Evolutionary conservation across 768 basidiomycete genomes (phyloP), one percentile per base, ranked within the genome.

Genomic region (Chalciporus piperatus): DNA sequence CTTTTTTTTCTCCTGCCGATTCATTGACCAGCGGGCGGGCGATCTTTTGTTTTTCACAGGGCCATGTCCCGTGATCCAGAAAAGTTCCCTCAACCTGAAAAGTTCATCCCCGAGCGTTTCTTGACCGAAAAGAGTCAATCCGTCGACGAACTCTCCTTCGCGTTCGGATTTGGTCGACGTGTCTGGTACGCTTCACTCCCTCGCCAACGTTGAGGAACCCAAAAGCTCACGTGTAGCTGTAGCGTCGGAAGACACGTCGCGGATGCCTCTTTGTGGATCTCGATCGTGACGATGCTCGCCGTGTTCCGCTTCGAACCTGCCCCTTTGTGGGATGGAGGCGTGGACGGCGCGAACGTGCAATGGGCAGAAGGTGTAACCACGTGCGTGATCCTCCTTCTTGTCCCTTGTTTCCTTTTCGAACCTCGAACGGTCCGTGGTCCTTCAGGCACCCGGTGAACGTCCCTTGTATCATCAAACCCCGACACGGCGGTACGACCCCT

Each of bases 161-260:
- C 46, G 2, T 65, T 67, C 41, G 65, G 65, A 37, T 68, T 84
- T 30, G 76, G 80, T 65, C 81, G 81, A 45, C 47, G 76, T 48
- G 22, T 52, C 25, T 61, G 58, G 61, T 59, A 39, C 1, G 52
- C 4, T 35, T 0, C 22, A 11, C 7, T 20, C 11, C 17, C 7
- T 30, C 25, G 10, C 25, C 16, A 10, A 6, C 19, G 14, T 33
- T 28, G 8, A 3, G 9, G 3, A 33, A 11, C 51, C 22, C 19
- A 32, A 3, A 37, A 7, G 11, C 13, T 42, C 9, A n/a, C 13
- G 20, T 7, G 25, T 8, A 16, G n/a, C 27, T 33, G 60, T n/a
- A 77, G 76, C 50, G 73, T 76, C 17, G 79, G 78, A 28, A 60
- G 68, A 22, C 54, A 73, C 47, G 61, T 81, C 30, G 76, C 73